phyloP scores from a whole-genome alignment of 495 filamentous ascomycete genomes.

The Penicillium lividum region DNA sequence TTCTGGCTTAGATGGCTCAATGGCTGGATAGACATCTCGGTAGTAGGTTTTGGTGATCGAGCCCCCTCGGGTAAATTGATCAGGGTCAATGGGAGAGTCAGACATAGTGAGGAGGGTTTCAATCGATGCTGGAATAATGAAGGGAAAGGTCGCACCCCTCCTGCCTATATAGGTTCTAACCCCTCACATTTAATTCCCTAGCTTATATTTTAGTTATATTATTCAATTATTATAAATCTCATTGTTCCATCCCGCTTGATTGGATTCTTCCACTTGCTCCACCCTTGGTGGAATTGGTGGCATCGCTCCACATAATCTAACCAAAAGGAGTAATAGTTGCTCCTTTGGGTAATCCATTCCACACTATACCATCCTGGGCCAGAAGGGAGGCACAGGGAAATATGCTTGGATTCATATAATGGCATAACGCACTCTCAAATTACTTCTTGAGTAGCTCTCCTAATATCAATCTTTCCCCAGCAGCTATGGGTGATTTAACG shows the following conservation, averaged over 20 bases:
- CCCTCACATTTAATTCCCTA: background rate
- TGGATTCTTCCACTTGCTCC: background rate
- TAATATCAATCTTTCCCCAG: background rate
- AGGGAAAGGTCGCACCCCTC: background rate
- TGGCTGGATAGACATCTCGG: constrained; percentile 3
- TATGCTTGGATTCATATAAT: background rate
- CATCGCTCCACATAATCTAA: background rate
- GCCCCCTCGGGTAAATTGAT: constrained; percentile 3
- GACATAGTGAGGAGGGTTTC: background rate
- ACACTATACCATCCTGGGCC: background rate
- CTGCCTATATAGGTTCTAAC: background rate
- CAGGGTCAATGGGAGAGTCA: constrained; percentile 4
- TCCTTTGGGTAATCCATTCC: background rate
- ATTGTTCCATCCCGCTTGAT: background rate
- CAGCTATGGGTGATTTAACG: background rate
- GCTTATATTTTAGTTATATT: background rate
- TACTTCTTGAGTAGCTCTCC: background rate
- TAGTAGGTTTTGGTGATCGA: constrained; percentile 5
- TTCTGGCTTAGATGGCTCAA: background rate
- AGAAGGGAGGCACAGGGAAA: background rate
- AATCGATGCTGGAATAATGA: background rate
- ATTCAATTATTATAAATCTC: constrained; percentile 2
- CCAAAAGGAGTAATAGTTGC: constrained; percentile 1
- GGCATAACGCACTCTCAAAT: background rate
- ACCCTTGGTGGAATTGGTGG: background rate